A percentile compares a stretch with the other conserved stretches of the same genome.
phyloP scores from a whole-genome alignment of 441 rosid genomes.

The Adansonia rubrostipa region DNA sequence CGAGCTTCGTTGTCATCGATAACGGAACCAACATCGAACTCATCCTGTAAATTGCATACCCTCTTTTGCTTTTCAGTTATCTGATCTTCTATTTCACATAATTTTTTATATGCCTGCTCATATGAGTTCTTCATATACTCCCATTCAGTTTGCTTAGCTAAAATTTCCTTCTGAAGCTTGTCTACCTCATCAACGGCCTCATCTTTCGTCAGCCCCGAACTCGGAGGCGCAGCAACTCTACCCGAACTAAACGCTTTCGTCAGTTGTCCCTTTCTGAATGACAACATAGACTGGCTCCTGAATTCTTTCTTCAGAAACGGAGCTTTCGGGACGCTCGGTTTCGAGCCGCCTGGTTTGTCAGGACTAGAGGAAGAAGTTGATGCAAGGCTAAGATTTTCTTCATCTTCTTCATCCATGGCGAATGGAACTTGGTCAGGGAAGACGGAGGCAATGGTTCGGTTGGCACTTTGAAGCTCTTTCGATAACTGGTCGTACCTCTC shows the following conservation, averaged over 20 bases:
- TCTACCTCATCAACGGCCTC: constrained; percentile 73
- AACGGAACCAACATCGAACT: constrained; percentile 59
- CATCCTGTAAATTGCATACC: constrained; percentile 68
- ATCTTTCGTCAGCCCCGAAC: constrained; percentile 56
- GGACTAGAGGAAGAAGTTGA: constrained; percentile 22
- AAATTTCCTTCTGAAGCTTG: constrained; percentile 70
- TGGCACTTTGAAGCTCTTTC: constrained; percentile 82
- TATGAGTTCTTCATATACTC: constrained; percentile 67
- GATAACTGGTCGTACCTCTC: constrained; percentile 83
- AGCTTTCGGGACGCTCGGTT: constrained; percentile 40
- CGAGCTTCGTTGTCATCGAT: constrained; percentile 81
- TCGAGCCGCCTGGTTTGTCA: constrained; percentile 28
- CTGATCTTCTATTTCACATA: constrained; percentile 59
- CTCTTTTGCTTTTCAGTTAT: constrained; percentile 60
- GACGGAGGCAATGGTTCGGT: constrained; percentile 79
- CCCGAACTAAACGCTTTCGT: constrained; percentile 33
- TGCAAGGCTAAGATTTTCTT: constrained; percentile 33
- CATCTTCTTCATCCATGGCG: constrained; percentile 56
- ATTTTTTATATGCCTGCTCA: constrained; percentile 51
- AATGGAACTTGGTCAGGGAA: constrained; percentile 83
- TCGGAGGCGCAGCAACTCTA: constrained; percentile 32
- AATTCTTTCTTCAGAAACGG: constrained; percentile 53
- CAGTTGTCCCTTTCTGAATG: constrained; percentile 46
- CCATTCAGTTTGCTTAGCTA: constrained; percentile 73
- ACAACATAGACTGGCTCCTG: constrained; percentile 40